Evolutionary conservation across 176 grass and related monocot species (phyloP).

Genomic region (Oryza officinalis): DNA sequence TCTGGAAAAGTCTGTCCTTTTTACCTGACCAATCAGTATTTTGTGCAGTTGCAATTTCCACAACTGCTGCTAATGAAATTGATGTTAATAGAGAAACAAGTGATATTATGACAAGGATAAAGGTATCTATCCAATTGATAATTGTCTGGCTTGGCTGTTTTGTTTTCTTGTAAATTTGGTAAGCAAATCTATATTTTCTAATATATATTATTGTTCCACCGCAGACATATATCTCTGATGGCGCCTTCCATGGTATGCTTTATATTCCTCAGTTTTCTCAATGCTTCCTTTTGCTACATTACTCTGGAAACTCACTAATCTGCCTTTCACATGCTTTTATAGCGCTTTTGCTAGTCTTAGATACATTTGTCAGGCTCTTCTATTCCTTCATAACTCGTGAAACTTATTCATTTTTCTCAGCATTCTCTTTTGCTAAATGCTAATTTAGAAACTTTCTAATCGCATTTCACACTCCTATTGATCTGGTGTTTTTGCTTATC

Average conservation of each 20-base stretch:
- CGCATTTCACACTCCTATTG: neutral
- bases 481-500: conserved; percentile 14
- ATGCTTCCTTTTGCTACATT: neutral
- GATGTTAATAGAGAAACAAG: conserved; percentile 31
- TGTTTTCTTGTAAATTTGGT: neutral
- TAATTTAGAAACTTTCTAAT: neutral
- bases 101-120: conserved; percentile 58
- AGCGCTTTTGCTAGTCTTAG: neutral
- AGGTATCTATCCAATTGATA: conserved; percentile 37
- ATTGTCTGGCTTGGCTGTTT: neutral
- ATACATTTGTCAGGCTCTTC: too few species aligned
- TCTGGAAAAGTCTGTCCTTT: neutral
- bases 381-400: neutral
- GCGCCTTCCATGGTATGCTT: conserved; percentile 64
- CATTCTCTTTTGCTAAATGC: conserved; percentile 1
- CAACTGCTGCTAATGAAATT: conserved; percentile 4
- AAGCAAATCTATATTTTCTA: neutral
- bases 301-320: neutral
- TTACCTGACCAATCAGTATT: conserved; percentile 9
- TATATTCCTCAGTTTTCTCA: neutral
- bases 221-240: conserved; percentile 61
- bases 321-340: neutral
- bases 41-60: conserved; percentile 37
- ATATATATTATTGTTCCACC: conserved; percentile 14
- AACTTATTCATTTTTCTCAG: neutral